Evolutionary conservation across 2,329 filamentous ascomycete species (phyloP), one percentile per base, ranked within the genome.

Genomic region (Xylaria sp.): DNA sequence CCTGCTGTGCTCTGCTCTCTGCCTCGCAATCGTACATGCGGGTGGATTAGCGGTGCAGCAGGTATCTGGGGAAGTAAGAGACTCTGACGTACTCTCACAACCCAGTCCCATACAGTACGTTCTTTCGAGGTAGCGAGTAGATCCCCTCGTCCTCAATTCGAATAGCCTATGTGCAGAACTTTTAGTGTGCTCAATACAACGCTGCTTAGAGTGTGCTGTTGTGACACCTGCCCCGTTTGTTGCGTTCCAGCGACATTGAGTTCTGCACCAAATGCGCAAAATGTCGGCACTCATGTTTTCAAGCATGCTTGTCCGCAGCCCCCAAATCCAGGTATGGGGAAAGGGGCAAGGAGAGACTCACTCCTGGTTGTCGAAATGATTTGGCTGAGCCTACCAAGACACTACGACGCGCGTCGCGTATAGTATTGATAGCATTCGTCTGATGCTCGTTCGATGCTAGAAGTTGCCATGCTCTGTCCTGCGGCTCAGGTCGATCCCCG

Each of bases 221-320:
- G 66, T 69, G 47, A 60, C 66, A 69, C 66, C 66, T 69, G 8
- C 66, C 66, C 23, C 8, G 18, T 66, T 66, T 25, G 66, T 69
- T 44, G 51, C 27, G 48, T 69, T 69, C 62, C 58, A 59, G 63
- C 62, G 62, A 48, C 59, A 57, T 27, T 48, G 35, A 58, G 58
- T 25, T 65, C 29, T 58, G 23, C 44, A 42, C 44, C 13, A 29
- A 42, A 10, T 58, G 42, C 18, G 51, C 13, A 21, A 68, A 42
- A n/a, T 10, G 6, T 16, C 12, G 25, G 21, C 27, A 57, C 21
- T 55, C 60, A 47, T 37, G 35, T 54, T 59, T 59, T 47, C 23
- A 3, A 35, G 13, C 27, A 63, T 53, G 25, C 51, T 18, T 16
- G 10, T 25, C 27, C 13, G 13, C 32, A 2, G 23, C 25, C 25